Evolutionary conservation across 257 asterid genomes (phyloP), one percentile per base, ranked within the genome.

Genomic region (Ophiorrhiza pumila): DNA sequence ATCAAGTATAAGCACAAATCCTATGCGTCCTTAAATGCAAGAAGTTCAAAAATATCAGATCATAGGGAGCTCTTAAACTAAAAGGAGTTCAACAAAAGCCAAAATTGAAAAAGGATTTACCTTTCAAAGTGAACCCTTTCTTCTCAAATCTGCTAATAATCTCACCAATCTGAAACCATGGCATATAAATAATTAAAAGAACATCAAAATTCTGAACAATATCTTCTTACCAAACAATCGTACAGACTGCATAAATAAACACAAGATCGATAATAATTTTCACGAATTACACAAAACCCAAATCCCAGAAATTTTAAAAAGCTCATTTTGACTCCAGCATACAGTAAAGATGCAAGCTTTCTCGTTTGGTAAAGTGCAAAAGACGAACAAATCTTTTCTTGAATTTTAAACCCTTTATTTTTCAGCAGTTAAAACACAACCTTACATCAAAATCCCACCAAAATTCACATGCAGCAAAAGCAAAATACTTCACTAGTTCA

Each of bases 51-150:
- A 41, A 25, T 13, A n/a, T 25, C 49, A 71, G 34, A 3, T 10
- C 9, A 57, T 2, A 37, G 37, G 27, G n/a, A 25, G 3, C n/a
- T 10, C 10, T 35, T n/a, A 23, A 59, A 52, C 50, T 14, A 43
- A 31, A 22, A 10, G 31, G 12, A 12, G 32, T 50, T 3, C 1
- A 69, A 69, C 12, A 58, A 71, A 22, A 43, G 8, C 2, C 11
- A 14, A 55, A 65, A 49, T 14, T 20, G 46, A 63, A 63, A 15
- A 57, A 53, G 45, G 27, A 63, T 25, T 42, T 74, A 91, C 99
- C 98, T 86, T 90, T 94, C 88, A 94, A 81, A 74, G 96, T 78
- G 88, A 94, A 94, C 4, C 99, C 99, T 73, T 94, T 94, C 93
- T 94, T 87, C 79, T 94, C 98, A 77, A 94, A 91, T 75, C 98